Percentiles rank a stretch among this genome's conserved stretches.
phyloP scores from a whole-genome alignment of 163 green algal genomes.

The Scenedesmus sp. region DNA sequence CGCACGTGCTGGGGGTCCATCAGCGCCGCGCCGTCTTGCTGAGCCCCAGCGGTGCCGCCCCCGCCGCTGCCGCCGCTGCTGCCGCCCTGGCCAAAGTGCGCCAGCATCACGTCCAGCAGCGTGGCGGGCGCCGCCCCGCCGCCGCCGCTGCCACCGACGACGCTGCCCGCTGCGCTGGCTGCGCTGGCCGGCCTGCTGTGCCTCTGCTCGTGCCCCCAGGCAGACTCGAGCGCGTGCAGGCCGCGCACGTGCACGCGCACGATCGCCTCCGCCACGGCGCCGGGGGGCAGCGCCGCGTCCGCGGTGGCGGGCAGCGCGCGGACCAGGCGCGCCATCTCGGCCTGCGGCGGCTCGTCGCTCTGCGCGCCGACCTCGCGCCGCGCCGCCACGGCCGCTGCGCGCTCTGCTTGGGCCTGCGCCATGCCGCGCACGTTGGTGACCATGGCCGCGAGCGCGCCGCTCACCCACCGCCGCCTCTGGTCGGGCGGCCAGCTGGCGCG shows the following conservation, averaged over 20 bases:
- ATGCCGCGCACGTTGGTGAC: neutral
- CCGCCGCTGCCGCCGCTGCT: neutral
- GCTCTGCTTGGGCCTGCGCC: neutral
- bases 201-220: neutral
- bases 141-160: too few relatives aligned
- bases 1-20: too few relatives aligned
- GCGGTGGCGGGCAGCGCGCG: too few relatives aligned
- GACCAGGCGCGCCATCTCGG: conserved; percentile 18
- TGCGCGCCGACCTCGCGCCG: conserved; percentile 25
- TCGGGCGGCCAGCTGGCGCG: neutral
- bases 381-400: neutral
- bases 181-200: too few relatives aligned
- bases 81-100: neutral
- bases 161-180: too few relatives aligned
- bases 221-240: conserved; percentile 6
- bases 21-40: too few relatives aligned
- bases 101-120: neutral
- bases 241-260: conserved; percentile 27
- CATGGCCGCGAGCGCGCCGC: neutral
- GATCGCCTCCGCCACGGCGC: conserved; percentile 24
- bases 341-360: conserved; percentile 27
- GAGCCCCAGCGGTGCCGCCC: neutral
- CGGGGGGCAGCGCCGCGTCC: conserved; percentile 3
- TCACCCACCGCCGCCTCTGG: neutral
- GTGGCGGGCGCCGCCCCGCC: neutral